Evolutionary conservation across 148 eudicot species (phyloP), one percentile per base, ranked within the genome.

Genomic region (Silene latifolia): DNA sequence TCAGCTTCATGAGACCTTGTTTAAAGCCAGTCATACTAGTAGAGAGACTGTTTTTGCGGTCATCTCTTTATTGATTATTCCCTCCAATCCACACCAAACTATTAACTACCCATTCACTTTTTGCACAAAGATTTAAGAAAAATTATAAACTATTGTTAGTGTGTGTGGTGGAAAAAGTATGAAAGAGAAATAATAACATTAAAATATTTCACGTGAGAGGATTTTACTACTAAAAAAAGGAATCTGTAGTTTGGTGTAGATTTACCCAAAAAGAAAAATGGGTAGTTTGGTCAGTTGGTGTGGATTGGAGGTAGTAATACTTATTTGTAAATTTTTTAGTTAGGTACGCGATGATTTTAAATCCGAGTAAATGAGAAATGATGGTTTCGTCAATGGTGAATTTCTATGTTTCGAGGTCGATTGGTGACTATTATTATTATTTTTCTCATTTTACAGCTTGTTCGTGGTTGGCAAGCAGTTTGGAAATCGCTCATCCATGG

Each of bases 401-500:
- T 53, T 8, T 39, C 14, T 32, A 20, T 42, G 23, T 73, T 42
- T 35, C 66, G 58, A 47, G 56, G 46, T 72, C 54, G 62, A 62
- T 29, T 67, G 66, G 68, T 74, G 15, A 79, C 19, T 51, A 63
- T 42, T 18, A 69, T 70, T 69, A 11, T 47, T 69, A 53, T 70
- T 25, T 68, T 68, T 24, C 19, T 13, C 51, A 60, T 86, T 78
- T 58, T 78, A 81, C 90, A 93, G 98, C 77, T 80, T 81, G 79
- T 72, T 67, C 80, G 76, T 65, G 89, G 92, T 42, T 94, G 97
- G 98, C 89, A 84, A 71, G 80, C 84, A 51, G 88, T 94, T 69
- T 94, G 98, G 98, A 90, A 76, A 76, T 86, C 85, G 80, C 85
- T 94, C 67, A 80, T 91, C 72, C 90, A 86, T 72, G 87, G 89